These are phyloP conservation scores for Mollisia scopiformis DNA, from an alignment of 2,329 filamentous ascomycete species.

Conservation along the genomic window DNA sequence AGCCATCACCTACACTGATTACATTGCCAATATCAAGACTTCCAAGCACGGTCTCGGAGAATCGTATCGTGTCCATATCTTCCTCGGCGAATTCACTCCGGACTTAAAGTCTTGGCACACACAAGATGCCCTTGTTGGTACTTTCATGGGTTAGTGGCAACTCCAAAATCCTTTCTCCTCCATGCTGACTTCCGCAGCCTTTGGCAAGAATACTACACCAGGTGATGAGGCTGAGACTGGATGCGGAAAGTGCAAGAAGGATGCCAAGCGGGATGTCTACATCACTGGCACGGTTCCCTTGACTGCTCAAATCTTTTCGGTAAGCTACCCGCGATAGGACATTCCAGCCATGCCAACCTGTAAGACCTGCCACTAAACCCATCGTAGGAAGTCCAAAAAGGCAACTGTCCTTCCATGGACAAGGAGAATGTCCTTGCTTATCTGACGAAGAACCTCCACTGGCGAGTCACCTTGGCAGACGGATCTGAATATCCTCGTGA, in stretches of 20 bases:
- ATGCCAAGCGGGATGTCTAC: constrained; percentile 31
- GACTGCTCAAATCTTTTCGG: constrained; percentile 31
- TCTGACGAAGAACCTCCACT: constrained; percentile 35
- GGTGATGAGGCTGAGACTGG: constrained; percentile 21
- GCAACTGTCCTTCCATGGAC: constrained; percentile 34
- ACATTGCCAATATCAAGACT: constrained; percentile 40
- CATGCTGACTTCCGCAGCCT: constrained; percentile 33
- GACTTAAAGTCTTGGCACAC: constrained; percentile 37
- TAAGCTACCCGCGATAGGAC: not conserved
- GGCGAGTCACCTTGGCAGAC: constrained; percentile 33
- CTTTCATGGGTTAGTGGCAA: constrained; percentile 12
- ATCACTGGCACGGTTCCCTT: constrained; percentile 45
- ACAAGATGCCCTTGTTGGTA: constrained; percentile 44
- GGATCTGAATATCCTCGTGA: constrained; percentile 25
- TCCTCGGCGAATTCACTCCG: constrained; percentile 38
- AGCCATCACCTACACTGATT: constrained; percentile 35
- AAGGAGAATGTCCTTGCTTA: constrained; percentile 37
- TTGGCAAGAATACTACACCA: constrained; percentile 38
- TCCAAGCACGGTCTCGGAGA: constrained; percentile 39
- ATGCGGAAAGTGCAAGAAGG: constrained; percentile 38
- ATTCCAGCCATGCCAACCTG: not conserved
- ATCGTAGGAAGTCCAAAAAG: constrained; percentile 31
- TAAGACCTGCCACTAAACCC: constrained; percentile 19
- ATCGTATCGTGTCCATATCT: constrained; percentile 41
- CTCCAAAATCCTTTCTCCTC: not conserved